Percentiles rank a stretch among this genome's conserved stretches.
phyloP scores from a whole-genome alignment of 306 rosid genomes.

The Cucurbita argyrosperma region DNA sequence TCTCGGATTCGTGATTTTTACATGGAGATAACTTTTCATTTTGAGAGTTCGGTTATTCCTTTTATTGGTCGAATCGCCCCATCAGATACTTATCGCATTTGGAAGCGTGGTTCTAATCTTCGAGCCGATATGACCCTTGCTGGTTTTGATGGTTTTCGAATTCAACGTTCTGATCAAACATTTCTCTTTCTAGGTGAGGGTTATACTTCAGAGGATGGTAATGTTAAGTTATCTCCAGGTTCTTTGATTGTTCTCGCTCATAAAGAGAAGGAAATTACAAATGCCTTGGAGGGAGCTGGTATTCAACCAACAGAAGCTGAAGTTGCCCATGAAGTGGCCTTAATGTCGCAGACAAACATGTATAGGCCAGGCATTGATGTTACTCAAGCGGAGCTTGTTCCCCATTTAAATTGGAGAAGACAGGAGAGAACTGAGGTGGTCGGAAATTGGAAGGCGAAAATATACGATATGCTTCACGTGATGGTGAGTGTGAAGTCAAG shows the following conservation, averaged over 20 bases:
- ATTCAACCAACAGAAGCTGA: constrained; percentile 90
- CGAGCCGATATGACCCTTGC: constrained; percentile 99
- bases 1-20: constrained; percentile 90
- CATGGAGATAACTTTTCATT: constrained; percentile 95
- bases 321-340: constrained; percentile 87
- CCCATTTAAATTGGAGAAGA: constrained; percentile 94
- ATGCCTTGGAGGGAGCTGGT: constrained; percentile 98
- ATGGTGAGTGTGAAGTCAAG: constrained; percentile 98
- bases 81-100: constrained; percentile 91
- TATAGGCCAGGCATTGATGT: constrained; percentile 97
- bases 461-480: constrained; percentile 93
- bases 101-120: constrained; percentile 98
- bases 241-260: constrained; percentile 92
- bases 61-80: constrained; percentile 95
- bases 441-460: constrained; percentile 94
- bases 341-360: constrained; percentile 94
- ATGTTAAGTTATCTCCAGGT: constrained; percentile 56
- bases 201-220: constrained; percentile 65
- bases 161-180: constrained; percentile 93
- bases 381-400: constrained; percentile 93
- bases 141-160: constrained; percentile 94
- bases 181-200: constrained; percentile 97
- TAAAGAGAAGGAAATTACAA: constrained; percentile 86
- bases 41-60: constrained; percentile 97
- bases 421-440: constrained; percentile 95